Conservation (phyloP, 805 yeast genomes). For the Wickerhamomyces chaumierensis region DNA sequence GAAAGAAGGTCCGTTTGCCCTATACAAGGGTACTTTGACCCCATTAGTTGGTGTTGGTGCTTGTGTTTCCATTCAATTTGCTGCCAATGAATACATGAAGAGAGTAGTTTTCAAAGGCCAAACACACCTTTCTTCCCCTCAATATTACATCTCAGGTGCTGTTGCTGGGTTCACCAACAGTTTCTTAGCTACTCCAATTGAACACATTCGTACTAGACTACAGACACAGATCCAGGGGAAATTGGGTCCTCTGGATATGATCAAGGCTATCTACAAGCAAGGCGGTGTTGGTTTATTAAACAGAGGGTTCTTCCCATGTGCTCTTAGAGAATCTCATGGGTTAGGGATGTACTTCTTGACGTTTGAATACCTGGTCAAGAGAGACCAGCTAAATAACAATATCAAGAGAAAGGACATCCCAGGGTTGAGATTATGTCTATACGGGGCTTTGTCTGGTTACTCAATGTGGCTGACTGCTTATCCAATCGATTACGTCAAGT, state of each 20-base stretch:
- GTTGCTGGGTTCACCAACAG: slow-evolving; percentile 93
- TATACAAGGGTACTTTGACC: slow-evolving; percentile 88
- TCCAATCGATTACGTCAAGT: slow-evolving; percentile 87
- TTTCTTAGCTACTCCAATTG: slow-evolving; percentile 85
- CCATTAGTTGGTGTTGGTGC: slow-evolving; percentile 97
- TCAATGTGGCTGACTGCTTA: slow-evolving; percentile 75
- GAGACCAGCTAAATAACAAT: slow-evolving; percentile 38
- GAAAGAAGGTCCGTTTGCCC: slow-evolving; percentile 78
- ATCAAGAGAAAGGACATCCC: slow-evolving; percentile 64
- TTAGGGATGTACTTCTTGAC: slow-evolving; percentile 82
- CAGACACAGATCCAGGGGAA: slow-evolving; percentile 74
- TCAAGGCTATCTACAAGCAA: slow-evolving; percentile 40
- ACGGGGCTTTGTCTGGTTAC: slow-evolving; percentile 88
- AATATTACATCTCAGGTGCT: slow-evolving; percentile 74
- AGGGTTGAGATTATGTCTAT: slow-evolving; percentile 75
- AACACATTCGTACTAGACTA: slow-evolving; percentile 85
- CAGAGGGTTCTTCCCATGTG: slow-evolving; percentile 76
- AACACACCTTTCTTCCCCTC: slow-evolving; percentile 38
- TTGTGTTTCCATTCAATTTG: slow-evolving; percentile 92
- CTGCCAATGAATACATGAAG: slow-evolving; percentile 91
- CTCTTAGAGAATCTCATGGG: slow-evolving; percentile 78
- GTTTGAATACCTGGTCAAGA: slow-evolving; percentile 77
- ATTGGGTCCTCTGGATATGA: slow-evolving; percentile 65
- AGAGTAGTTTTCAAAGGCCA: slow-evolving; percentile 42
- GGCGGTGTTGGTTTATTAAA: slow-evolving; percentile 55